These are phyloP conservation scores for Citropsis articulata DNA, from an alignment of 345 rosid genomes.

Conservation along the genomic window DNA sequence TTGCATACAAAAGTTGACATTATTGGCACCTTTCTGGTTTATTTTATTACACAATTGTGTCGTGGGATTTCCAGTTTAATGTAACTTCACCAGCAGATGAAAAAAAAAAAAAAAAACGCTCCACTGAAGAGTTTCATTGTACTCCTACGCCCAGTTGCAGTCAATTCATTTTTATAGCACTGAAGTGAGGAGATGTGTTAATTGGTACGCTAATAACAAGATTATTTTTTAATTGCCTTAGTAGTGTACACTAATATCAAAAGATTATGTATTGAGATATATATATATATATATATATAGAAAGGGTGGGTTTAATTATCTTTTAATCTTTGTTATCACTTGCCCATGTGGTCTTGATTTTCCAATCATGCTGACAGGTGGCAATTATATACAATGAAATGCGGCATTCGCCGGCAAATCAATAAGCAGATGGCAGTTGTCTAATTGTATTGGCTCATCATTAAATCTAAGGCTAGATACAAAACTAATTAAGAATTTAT, in stretches of 20 bases:
- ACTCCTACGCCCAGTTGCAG: background rate
- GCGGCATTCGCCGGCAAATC: background rate
- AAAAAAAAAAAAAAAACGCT: background rate
- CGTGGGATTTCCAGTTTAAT: background rate
- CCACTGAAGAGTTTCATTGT: background rate
- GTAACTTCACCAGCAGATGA: background rate
- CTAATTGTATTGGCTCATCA: background rate
- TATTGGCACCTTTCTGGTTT: conserved; percentile 5
- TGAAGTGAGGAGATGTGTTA: background rate
- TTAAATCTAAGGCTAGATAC: background rate
- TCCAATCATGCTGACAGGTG: conserved; percentile 7
- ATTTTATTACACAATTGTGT: background rate
- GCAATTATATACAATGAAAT: background rate
- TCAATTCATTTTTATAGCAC: background rate
- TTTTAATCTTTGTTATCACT: background rate
- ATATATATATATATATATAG: background rate
- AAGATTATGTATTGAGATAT: background rate
- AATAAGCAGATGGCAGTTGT: background rate
- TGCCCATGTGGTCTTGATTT: conserved; percentile 14
- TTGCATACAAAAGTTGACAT: background rate
- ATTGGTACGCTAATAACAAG: background rate
- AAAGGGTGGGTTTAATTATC: background rate
- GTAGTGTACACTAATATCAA: background rate
- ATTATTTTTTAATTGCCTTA: no score
- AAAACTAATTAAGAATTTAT: background rate